These are phyloP conservation scores for Neopestalotiopsis clavispora DNA, from an alignment of 2,329 filamentous ascomycete genomes.

Conservation along the genomic window DNA sequence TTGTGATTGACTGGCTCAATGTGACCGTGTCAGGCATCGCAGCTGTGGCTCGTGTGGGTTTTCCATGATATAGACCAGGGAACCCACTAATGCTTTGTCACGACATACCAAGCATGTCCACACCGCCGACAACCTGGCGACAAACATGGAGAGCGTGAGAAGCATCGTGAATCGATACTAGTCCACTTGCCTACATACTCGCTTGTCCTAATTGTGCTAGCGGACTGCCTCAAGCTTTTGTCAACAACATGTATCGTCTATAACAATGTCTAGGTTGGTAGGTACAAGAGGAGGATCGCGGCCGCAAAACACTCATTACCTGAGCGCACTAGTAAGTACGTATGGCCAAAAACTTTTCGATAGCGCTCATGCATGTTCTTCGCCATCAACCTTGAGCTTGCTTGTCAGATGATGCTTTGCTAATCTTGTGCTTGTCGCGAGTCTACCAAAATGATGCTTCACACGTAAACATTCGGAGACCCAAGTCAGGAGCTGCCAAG, in stretches of 20 bases:
- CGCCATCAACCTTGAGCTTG: constrained; percentile 6
- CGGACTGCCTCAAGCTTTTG: not conserved
- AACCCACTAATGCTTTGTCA: not conserved
- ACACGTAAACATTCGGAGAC: not conserved
- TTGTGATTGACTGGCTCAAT: constrained; percentile 4
- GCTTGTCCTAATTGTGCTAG: not conserved
- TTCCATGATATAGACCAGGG: constrained; percentile 1
- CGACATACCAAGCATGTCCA: not conserved
- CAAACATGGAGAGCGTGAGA: not conserved
- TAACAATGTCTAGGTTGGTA: not conserved
- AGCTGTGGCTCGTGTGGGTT: not conserved
- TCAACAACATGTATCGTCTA: not conserved
- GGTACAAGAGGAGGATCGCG: not conserved
- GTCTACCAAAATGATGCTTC: not conserved
- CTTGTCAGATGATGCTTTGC: constrained; percentile 1
- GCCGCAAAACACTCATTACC: not conserved
- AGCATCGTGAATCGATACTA: not conserved
- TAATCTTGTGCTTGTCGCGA: not conserved
- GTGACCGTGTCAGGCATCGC: constrained; percentile 8
- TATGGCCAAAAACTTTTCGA: not conserved
- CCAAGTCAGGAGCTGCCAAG: not conserved
- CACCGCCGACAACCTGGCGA: not conserved
- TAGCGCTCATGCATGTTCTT: constrained; percentile 11
- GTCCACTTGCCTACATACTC: not conserved
- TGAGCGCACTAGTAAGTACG: constrained; percentile 2